These are phyloP conservation scores for Trichoderma polysporum DNA, from an alignment of 2,329 filamentous ascomycete species.

Conservation along the genomic window DNA sequence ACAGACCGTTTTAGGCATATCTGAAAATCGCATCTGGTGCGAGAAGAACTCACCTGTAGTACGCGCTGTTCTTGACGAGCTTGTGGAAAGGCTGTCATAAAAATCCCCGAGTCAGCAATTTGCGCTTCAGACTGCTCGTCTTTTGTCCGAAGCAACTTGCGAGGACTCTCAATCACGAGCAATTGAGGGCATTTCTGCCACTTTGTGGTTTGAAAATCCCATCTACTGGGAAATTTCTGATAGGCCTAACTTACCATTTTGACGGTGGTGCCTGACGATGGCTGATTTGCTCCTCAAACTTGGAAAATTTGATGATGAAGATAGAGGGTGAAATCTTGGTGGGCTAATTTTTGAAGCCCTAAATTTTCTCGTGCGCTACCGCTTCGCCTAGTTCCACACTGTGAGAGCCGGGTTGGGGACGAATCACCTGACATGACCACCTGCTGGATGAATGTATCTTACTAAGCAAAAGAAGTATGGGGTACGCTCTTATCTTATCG, in stretches of 20 bases:
- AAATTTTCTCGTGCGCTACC: conserved; percentile 29
- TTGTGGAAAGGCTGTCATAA: conserved; percentile 80
- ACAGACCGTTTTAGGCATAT: background rate
- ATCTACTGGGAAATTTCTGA: conserved; percentile 27
- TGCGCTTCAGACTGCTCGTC: conserved; percentile 81
- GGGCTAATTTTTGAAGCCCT: conserved; percentile 45
- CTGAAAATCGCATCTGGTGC: background rate
- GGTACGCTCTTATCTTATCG: conserved; percentile 18
- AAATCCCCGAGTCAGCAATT: conserved; percentile 96
- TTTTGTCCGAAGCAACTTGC: conserved; percentile 97
- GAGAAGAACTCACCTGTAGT: conserved; percentile 79
- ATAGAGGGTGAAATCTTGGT: conserved; percentile 40
- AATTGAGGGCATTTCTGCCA: conserved; percentile 47
- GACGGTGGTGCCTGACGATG: conserved; percentile 55
- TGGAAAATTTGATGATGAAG: conserved; percentile 28
- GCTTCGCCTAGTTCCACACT: conserved; percentile 26
- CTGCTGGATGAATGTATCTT: background rate
- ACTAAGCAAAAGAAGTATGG: background rate
- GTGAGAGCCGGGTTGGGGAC: conserved; percentile 39
- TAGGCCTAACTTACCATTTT: conserved; percentile 67
- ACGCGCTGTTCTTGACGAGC: conserved; percentile 94
- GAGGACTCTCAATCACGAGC: conserved; percentile 64
- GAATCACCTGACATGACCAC: conserved; percentile 36
- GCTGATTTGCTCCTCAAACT: conserved; percentile 40
- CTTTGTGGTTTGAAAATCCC: conserved; percentile 29